Evolutionary conservation across 1,139 yeast species (phyloP).

Genomic region (Hansenula lynferdii): DNA sequence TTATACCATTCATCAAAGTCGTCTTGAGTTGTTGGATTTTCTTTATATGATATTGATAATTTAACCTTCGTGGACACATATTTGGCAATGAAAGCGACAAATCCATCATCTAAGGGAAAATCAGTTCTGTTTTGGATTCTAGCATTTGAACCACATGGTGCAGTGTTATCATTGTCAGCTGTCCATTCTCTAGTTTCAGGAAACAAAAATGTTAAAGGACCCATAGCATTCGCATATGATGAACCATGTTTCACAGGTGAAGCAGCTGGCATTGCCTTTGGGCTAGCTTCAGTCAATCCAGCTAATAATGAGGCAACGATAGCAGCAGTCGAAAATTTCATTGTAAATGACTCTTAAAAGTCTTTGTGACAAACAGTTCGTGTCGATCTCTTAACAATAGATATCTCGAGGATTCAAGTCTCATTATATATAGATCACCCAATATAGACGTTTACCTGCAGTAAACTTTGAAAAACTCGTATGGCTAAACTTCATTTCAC

Average conservation of each 20-base stretch:
- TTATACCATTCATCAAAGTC: slow-evolving; percentile 34
- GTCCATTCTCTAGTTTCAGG: slow-evolving; percentile 38
- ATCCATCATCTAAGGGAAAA: slow-evolving; percentile 38
- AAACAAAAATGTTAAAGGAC: slow-evolving; percentile 37
- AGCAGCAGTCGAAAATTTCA: slow-evolving; percentile 7
- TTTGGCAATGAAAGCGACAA: slow-evolving; percentile 36
- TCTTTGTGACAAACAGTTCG: no score
- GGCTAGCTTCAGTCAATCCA: slow-evolving; percentile 14
- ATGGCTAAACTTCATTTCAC: no score
- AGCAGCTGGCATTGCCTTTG: slow-evolving; percentile 17
- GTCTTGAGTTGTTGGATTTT: slow-evolving; percentile 30
- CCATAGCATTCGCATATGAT: slow-evolving; percentile 32
- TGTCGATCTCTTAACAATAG: no score
- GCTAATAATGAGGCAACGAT: slow-evolving; percentile 11
- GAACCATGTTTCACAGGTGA: slow-evolving; percentile 22
- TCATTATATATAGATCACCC: no score
- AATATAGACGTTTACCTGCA: no score
- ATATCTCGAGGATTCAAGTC: no score
- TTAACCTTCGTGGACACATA: slow-evolving; percentile 31
- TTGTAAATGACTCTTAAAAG: no score
- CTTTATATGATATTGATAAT: slow-evolving; percentile 32
- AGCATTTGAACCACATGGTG: slow-evolving; percentile 37
- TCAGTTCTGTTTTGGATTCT: slow-evolving; percentile 30
- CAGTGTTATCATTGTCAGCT: slow-evolving; percentile 33
- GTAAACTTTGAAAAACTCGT: no score